Evolutionary conservation across 106 monocot species (phyloP).

Genomic region (Acanthochlamys bracteata): DNA sequence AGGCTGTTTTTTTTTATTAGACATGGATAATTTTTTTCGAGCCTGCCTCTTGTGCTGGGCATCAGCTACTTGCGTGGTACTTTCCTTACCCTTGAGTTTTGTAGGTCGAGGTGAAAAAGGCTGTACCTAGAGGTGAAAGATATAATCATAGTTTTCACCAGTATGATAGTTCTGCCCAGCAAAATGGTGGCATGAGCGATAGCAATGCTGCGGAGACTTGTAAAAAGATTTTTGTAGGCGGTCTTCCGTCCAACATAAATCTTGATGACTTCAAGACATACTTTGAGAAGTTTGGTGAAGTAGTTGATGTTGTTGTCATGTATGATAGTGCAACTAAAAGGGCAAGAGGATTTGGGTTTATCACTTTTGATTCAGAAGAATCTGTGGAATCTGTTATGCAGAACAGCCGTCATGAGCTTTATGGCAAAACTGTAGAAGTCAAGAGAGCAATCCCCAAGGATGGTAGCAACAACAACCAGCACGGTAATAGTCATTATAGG

Average conservation of each 20-base stretch:
- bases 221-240: conserved; percentile 79
- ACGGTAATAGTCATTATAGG: conserved; percentile 6
- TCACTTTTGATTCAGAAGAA: conserved; percentile 66
- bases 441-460: conserved; percentile 75
- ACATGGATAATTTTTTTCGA: too few relatives aligned
- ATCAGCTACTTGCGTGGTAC: too few relatives aligned
- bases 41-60: too few relatives aligned
- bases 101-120: conserved; percentile 59
- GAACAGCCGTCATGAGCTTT: conserved; percentile 52
- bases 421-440: conserved; percentile 66
- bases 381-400: conserved; percentile 45
- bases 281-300: conserved; percentile 54
- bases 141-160: conserved; percentile 10
- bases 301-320: conserved; percentile 65
- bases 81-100: too few relatives aligned
- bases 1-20: too few relatives aligned
- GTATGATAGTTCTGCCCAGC: conserved; percentile 6
- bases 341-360: conserved; percentile 83
- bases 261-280: conserved; percentile 44
- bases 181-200: conserved; percentile 11
- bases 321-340: conserved; percentile 40
- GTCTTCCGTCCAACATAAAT: conserved; percentile 38
- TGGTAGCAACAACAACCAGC: conserved; percentile 9
- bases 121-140: conserved; percentile 29
- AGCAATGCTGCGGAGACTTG: conserved; percentile 4